Base-by-base conservation (phyloP, 805 yeast genomes). In the Wickerhamomyces canadensis region DNA sequence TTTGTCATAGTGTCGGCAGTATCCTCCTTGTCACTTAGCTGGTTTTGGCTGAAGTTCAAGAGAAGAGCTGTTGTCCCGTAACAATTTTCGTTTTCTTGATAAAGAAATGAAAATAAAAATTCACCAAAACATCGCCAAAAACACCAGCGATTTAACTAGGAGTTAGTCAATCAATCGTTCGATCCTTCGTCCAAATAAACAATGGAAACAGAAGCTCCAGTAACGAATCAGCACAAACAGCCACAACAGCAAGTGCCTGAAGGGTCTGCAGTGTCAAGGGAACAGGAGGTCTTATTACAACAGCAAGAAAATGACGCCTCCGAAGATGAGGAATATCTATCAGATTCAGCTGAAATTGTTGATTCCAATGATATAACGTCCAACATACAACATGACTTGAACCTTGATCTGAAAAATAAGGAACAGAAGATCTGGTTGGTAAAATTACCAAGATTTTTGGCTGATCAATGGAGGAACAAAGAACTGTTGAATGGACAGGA, bases 341-440 rank as follows among this genome's bases (percentile, higher is more conserved):
- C 68, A 1, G 70, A 67, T 23, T 60, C 58, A 35, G 72, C 67
- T 24, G 67, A 66, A 44, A 65, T 66, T 22, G 60, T 67, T 29
- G 72, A 67, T 44, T 67, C 70, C 44, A 67, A 67, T 41, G 72
- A 67, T 51, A 53, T 64, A 24, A 61, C 68, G 26, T 61, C 58
- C 41, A 57, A 57, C 12, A 15, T 31, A 18, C 26, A 58, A 53
- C 42, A 57, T 53, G 33, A 76, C 82, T 36, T 89, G 22, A 94
- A 93, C 58, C 67, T 93, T 60, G 85, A 88, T 54, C 61, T 88
- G 35, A 44, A 68, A 2, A 65, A 68, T 22, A 76, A 80, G 13
- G 68, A 63, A 33, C 80, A 83, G 51, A 87, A 87, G 48, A 80
- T 93, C 29, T 93, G 98, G 98, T 67, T 93, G 17, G 95, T 93